Percentiles rank a stretch among this genome's conserved stretches.
phyloP scores from a whole-genome alignment of 2,329 filamentous ascomycete genomes.

The Colletotrichum gloeosporioides region DNA sequence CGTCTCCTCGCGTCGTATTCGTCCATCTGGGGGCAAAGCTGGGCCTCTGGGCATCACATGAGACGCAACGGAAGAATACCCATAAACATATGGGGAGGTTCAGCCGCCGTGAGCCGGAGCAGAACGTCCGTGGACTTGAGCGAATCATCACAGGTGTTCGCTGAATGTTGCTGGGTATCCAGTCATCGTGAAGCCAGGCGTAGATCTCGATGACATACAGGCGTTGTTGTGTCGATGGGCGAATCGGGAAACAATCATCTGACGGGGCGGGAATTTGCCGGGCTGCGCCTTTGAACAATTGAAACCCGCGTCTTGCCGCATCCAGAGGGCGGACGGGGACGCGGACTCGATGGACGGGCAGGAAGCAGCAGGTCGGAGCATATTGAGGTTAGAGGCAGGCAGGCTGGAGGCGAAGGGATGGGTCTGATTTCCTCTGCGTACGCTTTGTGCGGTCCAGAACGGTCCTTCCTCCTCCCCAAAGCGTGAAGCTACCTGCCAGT shows the following conservation, averaged over 20 bases:
- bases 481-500: neutral
- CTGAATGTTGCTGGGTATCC: neutral
- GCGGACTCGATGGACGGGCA: neutral
- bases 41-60: neutral
- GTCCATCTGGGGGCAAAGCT: neutral
- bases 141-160: neutral
- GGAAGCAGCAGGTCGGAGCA: neutral
- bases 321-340: constrained; percentile 8
- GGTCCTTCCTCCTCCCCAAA: constrained; percentile 6
- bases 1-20: constrained; percentile 15
- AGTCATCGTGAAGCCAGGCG: neutral
- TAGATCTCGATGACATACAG: constrained; percentile 22
- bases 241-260: constrained; percentile 19
- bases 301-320: constrained; percentile 19
- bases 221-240: neutral
- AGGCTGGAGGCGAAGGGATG: neutral
- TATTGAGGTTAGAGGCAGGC: neutral
- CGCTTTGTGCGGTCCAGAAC: constrained; percentile 18
- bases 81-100: neutral
- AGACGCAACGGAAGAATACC: neutral
- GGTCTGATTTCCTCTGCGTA: neutral
- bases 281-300: constrained; percentile 7
- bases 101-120: constrained; percentile 4
- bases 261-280: constrained; percentile 9
- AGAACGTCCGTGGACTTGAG: constrained; percentile 9